Percentiles rank a stretch among this genome's conserved stretches.
phyloP scores from a whole-genome alignment of 306 rosid genomes.

The Cucumis melo region DNA sequence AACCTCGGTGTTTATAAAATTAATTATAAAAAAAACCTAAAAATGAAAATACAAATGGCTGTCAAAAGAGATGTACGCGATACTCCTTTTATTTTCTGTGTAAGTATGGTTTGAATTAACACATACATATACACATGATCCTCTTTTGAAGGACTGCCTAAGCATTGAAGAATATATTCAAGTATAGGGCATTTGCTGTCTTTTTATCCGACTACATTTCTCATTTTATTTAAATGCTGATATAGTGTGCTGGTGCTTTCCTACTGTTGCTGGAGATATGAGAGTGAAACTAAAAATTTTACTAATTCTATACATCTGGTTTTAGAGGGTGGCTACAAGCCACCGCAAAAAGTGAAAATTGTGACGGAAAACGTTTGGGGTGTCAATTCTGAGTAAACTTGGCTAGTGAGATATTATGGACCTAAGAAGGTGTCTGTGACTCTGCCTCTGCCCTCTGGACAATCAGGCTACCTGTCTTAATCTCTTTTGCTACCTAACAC shows the following conservation, averaged over 20 bases:
- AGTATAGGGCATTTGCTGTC: background rate
- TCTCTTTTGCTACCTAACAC: background rate
- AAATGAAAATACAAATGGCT: background rate
- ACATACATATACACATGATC: background rate
- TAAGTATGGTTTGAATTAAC: background rate
- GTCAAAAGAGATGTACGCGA: background rate
- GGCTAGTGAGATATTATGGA: background rate
- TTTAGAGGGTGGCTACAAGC: background rate
- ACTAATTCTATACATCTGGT: background rate
- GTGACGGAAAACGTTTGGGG: background rate
- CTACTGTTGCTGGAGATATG: background rate
- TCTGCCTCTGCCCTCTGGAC: background rate
- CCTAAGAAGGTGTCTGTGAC: background rate
- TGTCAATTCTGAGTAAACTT: background rate
- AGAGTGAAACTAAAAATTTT: background rate
- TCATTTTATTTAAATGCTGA: background rate
- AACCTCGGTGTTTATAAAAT: too few species aligned
- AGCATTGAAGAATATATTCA: background rate
- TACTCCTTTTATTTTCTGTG: background rate
- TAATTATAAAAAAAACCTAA: too few species aligned
- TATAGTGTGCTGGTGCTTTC: background rate
- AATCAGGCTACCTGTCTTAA: background rate
- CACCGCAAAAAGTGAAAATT: background rate
- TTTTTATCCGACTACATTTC: background rate
- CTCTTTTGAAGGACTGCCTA: background rate